Evolutionary conservation across 2,329 filamentous ascomycete species (phyloP).

Genomic region (Ceratocystis ficicola): DNA sequence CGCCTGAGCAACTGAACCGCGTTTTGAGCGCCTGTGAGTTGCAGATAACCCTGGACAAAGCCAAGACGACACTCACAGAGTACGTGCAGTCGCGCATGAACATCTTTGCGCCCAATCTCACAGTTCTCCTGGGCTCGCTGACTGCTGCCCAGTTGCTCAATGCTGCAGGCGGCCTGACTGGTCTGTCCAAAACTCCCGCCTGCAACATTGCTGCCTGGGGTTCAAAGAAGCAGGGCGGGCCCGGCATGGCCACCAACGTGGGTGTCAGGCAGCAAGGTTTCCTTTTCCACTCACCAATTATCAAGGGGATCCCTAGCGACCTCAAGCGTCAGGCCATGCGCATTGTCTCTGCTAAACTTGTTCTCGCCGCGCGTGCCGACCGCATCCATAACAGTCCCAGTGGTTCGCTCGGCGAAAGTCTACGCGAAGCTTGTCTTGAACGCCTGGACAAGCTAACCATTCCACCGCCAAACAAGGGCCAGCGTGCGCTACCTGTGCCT

Average conservation of each 20-base stretch:
- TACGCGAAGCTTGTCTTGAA: slow-evolving; percentile 71
- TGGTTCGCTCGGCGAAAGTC: slow-evolving; percentile 68
- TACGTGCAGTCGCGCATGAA: slow-evolving; percentile 97
- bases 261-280: slow-evolving; percentile 86
- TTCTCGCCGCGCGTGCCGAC: slow-evolving; percentile 86
- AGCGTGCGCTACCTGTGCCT: slow-evolving; percentile 74
- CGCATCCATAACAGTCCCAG: slow-evolving; percentile 69
- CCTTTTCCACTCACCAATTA: slow-evolving; percentile 82
- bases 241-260: slow-evolving; percentile 84
- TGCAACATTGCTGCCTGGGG: slow-evolving; percentile 88
- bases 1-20: slow-evolving; percentile 57
- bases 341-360: slow-evolving; percentile 84
- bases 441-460: slow-evolving; percentile 87
- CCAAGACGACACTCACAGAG: slow-evolving; percentile 75
- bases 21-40: slow-evolving; percentile 74
- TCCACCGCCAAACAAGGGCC: slow-evolving; percentile 77
- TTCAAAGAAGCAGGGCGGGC: slow-evolving; percentile 64
- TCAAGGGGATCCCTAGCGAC: slow-evolving; percentile 71
- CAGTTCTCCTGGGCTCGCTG: slow-evolving; percentile 76
- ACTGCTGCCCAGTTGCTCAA: slow-evolving; percentile 96
- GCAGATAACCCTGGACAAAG: slow-evolving; percentile 73
- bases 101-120: slow-evolving; percentile 87
- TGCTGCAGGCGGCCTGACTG: slow-evolving; percentile 75
- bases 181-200: slow-evolving; percentile 80
- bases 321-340: slow-evolving; percentile 89